A percentile compares a stretch with the other conserved stretches of the same genome.
These are phyloP conservation scores for Fraxinus angustifolia DNA, from an alignment of 305 asterid species.

Conservation along the genomic window DNA sequence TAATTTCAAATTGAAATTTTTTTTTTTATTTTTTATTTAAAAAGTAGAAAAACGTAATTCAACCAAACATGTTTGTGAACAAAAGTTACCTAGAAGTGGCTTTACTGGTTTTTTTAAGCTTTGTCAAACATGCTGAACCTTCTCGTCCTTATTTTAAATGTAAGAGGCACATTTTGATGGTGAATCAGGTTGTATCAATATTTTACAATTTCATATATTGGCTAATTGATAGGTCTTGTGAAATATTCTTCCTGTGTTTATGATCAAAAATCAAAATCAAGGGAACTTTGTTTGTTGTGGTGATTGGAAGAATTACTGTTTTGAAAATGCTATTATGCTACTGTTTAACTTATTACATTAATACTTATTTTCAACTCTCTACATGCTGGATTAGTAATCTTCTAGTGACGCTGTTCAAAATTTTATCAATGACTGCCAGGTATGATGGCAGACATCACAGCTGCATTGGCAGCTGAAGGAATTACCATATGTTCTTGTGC, in stretches of 20 bases:
- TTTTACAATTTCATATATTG: neutral
- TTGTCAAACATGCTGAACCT: neutral
- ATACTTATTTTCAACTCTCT: neutral
- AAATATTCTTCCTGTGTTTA: neutral
- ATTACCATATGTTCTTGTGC: slow-evolving; percentile 76
- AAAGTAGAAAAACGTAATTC: neutral
- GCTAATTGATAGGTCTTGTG: neutral
- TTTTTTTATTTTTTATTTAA: neutral
- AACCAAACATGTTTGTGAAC: neutral
- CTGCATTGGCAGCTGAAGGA: slow-evolving; percentile 72
- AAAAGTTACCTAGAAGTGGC: neutral
- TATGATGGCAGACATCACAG: slow-evolving; percentile 84
- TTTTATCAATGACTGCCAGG: slow-evolving; percentile 39
- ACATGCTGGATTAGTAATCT: neutral
- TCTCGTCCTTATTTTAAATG: neutral
- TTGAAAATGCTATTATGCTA: neutral
- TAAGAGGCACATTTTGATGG: neutral
- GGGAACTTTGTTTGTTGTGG: neutral
- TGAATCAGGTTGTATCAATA: neutral
- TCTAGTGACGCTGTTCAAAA: neutral
- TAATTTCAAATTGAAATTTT: neutral
- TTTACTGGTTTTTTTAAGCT: neutral
- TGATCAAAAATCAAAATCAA: neutral
- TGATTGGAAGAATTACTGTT: neutral
- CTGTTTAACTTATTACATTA: neutral